Evolutionary conservation across 768 basidiomycete species (phyloP), one percentile per base, ranked within the genome.

Genomic region (Tylopilus rubrobrunneus): DNA sequence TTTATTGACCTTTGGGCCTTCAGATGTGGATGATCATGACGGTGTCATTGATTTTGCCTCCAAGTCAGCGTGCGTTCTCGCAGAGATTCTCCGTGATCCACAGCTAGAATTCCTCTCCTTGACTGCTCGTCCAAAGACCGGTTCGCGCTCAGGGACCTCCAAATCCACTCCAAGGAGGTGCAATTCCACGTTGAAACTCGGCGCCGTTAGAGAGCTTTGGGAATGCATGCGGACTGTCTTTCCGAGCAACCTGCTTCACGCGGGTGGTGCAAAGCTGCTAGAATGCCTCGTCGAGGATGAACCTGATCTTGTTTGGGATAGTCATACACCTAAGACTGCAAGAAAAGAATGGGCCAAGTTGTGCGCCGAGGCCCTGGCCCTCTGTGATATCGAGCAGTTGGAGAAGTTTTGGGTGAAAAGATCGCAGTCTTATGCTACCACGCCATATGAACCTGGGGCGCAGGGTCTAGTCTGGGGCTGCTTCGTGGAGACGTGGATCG

Each of bases 201-300:
- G 70, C 5, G 67, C 86, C 19, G 73, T 82, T 9, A 77, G 77
- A 23, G 74, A 77, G 17, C 75, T 89, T 34, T 89, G 86, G 86
- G 60, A 65, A 2, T 66, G 69, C 40, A 71, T 79, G 49, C 75
- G 74, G 31, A 65, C 64, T 4, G 64, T 73, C 8, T 73, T 86
- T 56, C 76, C 82, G 0, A 56, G 61, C 4, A 53, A 69, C 8
- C 64, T 74, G 17, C 73, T 86, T 34, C 66, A 68, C 8, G 65
- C 65, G 9, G 76, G 78, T 1, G 80, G 75, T 1, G 72, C 76
- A 55, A 69, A 65, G 28, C 60, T 91, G 2, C 67, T 87, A 7
- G 68, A 60, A 7, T 76, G 71, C 59, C 72, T 91, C 23, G 66
- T 81, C 60, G 67, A 76, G 50, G 74, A 74, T 39, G 80, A 82